Evolutionary conservation across 2,329 filamentous ascomycete species (phyloP), one percentile per base, ranked within the genome.

Genomic region (Nigrospora oryzae): DNA sequence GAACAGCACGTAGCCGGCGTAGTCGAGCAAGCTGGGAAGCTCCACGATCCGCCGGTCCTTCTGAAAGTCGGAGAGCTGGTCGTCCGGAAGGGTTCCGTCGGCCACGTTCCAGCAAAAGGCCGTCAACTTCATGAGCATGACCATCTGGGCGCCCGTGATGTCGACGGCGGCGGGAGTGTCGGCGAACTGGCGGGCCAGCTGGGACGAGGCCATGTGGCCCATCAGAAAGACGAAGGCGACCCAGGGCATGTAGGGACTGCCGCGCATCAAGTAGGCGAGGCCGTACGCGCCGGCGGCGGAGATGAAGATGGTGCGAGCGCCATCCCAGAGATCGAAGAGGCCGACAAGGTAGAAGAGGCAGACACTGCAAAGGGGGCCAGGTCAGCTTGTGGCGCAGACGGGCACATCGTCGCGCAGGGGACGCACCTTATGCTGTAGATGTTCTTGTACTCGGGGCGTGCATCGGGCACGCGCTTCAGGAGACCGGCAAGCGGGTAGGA

Each of bases 81-180:
- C 75, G 15, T 84, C 80, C 3, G 88, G 82, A 16, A 95, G 74
- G 47, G 84, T 81, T 16, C 93, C 94, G 63, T 98, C 93, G 57
- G 93, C 89, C 10, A 97, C 84, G 61, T 97, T 97, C 93, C 93
- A 98, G 69, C 89, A 95, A 61, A 98, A 98, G 5, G 91, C 86
- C 17, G 83, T 89, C 33, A 98, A 79, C 66, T 98, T 98, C 89
- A 98, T 98, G 51, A 97, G 84, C 55, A 97, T 69, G 32, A 98
- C 93, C 93, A 98, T 98, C 65, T 98, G 93, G 1, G 91, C 89
- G 36, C 86, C 90, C 0, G 91, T 96, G 54, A 98, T 90, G 62
- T 98, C 93, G 47, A 95, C 74, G 2, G 69, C 66, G 35, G 77
- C 73, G 0, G 86, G 79, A 49, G 80, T 74, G 54, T 85, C 74